Base-by-base conservation (phyloP, 495 filamentous ascomycete genomes). In the Aspergillus homomorphus region DNA sequence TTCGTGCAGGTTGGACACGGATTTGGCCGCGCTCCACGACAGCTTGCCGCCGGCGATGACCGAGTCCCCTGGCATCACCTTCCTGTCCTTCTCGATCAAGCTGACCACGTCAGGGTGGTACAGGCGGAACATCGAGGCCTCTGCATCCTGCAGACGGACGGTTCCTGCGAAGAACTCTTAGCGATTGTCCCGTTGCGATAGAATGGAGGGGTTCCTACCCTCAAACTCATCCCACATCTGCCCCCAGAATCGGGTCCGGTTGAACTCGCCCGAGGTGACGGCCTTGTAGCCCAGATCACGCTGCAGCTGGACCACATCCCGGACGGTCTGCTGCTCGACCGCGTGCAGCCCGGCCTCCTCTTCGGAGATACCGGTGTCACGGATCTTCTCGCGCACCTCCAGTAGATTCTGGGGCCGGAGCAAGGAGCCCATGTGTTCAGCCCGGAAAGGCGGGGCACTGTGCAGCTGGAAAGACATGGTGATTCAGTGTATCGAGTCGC, bases 391-490 rank as follows among this genome's bases (percentile, higher is more conserved):
- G 38, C 84, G 80, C 56, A 79, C 80, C 20, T 82, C 76, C 18
- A 89, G 80, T 12, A 90, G 75, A 30, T 80, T 65, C 26, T 84
- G 69, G 23, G 87, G 87, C 23, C 88, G 81, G 24, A 89, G 77
- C 30, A 89, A 78, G 8, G 85, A 89, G 65, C 88, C 87, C 66
- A 91, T 74, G 56, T 89, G 87, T 74, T 90, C 88, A 19, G 86
- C 87, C 59, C 85, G 80, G 73, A 89, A 89, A 14, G 87, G 86
- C 49, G 85, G 84, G 21, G 63, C 60, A 42, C 65, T 67, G 49
- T 65, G 63, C 42, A 69, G 60, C 44, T 66, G 51, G 56, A 30
- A 52, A 18, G 63, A 44, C 66, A 70, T 69, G 7, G 26, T 51
- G 45, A 4, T 10, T 12, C 26, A 4, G 26, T 4, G 10, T 30